Percentiles rank a stretch among this genome's conserved stretches.
Evolutionary conservation across 768 basidiomycete genomes (phyloP).

Genomic region (Lenzites betulinus): DNA sequence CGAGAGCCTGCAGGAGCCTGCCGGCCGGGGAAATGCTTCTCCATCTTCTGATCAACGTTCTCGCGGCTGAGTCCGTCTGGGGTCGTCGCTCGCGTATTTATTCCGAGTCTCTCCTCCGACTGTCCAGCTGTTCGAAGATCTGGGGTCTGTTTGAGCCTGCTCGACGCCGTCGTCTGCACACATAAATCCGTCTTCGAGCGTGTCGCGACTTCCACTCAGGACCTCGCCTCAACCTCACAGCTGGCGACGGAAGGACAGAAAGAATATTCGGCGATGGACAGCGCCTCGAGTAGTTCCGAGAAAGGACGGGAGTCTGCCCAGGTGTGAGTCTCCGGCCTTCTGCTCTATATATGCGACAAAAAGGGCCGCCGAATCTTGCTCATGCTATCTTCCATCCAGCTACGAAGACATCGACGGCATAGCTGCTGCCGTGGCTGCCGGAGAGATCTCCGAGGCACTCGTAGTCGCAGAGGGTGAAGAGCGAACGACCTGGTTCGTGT

Average conservation of each 20-base stretch:
- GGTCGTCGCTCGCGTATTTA: background rate
- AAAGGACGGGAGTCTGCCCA: background rate
- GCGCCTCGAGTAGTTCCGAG: background rate
- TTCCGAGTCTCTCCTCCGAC: background rate
- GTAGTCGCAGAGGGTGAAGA: constrained; percentile 64
- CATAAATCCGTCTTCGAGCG: no score
- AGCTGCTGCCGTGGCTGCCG: constrained; percentile 27
- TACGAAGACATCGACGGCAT: constrained; percentile 10
- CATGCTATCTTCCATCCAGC: background rate
- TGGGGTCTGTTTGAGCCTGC: background rate
- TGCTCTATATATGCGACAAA: background rate
- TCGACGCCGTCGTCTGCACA: background rate
- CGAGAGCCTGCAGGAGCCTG: background rate
- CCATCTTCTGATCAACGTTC: background rate
- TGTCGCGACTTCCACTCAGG: no score
- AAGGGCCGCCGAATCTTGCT: background rate
- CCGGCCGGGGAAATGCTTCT: background rate
- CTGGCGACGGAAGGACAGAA: background rate
- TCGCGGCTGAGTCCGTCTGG: background rate
- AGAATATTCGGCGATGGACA: background rate
- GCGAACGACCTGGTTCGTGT: constrained; percentile 70
- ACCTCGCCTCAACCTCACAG: background rate
- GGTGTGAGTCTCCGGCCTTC: constrained; percentile 1
- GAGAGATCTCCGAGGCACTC: constrained; percentile 34
- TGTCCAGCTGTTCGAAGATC: background rate